Conservation (phyloP, 2,329 filamentous ascomycete species). For the Cercospora nicotianae region DNA sequence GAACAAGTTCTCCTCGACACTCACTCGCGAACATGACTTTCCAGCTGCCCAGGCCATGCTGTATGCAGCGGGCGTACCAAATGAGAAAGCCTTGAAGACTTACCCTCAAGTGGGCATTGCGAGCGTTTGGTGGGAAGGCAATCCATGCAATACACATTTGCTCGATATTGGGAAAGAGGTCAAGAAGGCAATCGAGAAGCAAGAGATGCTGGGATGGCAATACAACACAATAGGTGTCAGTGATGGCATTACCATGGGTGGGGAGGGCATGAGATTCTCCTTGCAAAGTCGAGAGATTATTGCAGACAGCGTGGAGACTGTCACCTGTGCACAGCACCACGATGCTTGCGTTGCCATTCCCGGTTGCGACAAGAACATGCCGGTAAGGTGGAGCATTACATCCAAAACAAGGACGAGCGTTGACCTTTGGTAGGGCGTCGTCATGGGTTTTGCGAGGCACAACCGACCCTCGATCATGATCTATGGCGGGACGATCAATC, state of each 20-base stretch:
- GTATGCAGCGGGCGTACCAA: slow-evolving; percentile 85
- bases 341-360: slow-evolving; percentile 93
- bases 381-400: slow-evolving; percentile 57
- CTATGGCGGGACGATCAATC: slow-evolving; percentile 87
- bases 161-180: slow-evolving; percentile 84
- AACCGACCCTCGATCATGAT: slow-evolving; percentile 94
- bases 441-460: slow-evolving; percentile 83
- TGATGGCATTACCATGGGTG: slow-evolving; percentile 93
- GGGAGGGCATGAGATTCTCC: slow-evolving; percentile 92
- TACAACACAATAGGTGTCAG: slow-evolving; percentile 87
- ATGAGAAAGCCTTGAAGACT: slow-evolving; percentile 81
- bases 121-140: slow-evolving; percentile 96
- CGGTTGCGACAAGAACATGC: slow-evolving; percentile 98
- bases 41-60: slow-evolving; percentile 95
- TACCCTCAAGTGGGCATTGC: slow-evolving; percentile 88
- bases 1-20: slow-evolving; percentile 80
- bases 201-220: slow-evolving; percentile 91
- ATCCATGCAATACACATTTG: slow-evolving; percentile 77
- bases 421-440: slow-evolving; percentile 11
- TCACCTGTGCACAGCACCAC: slow-evolving; percentile 87
- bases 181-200: slow-evolving; percentile 75
- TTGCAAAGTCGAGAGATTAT: slow-evolving; percentile 90
- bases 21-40: slow-evolving; percentile 85
- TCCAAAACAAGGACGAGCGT: background rate
- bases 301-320: slow-evolving; percentile 89